These are phyloP conservation scores for Coemansia sp. DNA, from an alignment of 192 early-diverging fungal genomes.

Conservation along the genomic window DNA sequence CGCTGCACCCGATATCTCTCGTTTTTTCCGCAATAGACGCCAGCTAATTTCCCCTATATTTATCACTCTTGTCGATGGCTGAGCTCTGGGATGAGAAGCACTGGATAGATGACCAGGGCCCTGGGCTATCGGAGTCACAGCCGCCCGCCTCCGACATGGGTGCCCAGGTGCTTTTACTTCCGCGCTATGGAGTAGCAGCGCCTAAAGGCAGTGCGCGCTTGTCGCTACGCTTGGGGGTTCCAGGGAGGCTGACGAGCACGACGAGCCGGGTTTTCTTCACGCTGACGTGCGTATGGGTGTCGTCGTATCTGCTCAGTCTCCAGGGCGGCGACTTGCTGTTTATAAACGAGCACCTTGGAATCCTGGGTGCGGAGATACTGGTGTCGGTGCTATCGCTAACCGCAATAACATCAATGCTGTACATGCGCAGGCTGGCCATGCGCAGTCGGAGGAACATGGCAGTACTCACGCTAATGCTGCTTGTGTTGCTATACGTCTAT, in stretches of 20 bases:
- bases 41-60: too few relatives aligned
- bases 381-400: conserved; percentile 47
- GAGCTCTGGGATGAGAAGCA: too few relatives aligned
- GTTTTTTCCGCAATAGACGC: too few relatives aligned
- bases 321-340: conserved; percentile 49
- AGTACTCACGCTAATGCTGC: conserved; percentile 4
- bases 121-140: too few relatives aligned
- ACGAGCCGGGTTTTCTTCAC: too few relatives aligned
- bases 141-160: too few relatives aligned
- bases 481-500: conserved; percentile 39
- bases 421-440: conserved; percentile 28
- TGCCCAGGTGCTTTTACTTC: too few relatives aligned
- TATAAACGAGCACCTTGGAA: conserved; percentile 48
- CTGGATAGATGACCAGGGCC: too few relatives aligned
- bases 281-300: background rate
- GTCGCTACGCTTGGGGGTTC: background rate
- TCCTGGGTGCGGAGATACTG: conserved; percentile 42
- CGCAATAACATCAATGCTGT: conserved; percentile 34
- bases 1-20: too few relatives aligned
- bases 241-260: too few relatives aligned
- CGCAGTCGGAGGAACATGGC: conserved; percentile 16
- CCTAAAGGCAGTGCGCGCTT: background rate
- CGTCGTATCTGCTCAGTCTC: conserved; percentile 16
- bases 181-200: too few relatives aligned
- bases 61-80: too few relatives aligned